phyloP scores from a whole-genome alignment of 345 rosid species.

The Eucalyptus marginata region DNA sequence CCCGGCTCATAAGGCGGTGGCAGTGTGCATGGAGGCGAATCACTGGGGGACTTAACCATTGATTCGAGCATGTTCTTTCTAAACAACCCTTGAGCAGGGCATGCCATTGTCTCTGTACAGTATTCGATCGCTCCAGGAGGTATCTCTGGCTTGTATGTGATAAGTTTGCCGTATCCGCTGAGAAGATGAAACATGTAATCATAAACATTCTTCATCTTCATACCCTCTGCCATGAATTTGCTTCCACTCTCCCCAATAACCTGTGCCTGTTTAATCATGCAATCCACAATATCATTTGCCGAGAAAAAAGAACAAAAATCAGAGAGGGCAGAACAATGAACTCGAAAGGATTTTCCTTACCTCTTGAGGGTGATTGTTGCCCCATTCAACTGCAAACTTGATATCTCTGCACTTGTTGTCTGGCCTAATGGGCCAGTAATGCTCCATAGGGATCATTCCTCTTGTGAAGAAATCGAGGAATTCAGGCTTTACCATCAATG shows the following conservation, averaged over 20 bases:
- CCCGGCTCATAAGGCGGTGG: constrained; percentile 19
- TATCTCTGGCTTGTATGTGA: constrained; percentile 17
- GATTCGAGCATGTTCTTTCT: constrained; percentile 28
- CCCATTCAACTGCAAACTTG: constrained; percentile 45
- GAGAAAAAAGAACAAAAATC: background rate
- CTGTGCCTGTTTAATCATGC: constrained; percentile 8
- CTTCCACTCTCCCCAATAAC: constrained; percentile 23
- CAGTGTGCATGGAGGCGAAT: constrained; percentile 16
- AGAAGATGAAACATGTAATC: constrained; percentile 40
- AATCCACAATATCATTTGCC: background rate
- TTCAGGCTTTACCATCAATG: constrained; percentile 17
- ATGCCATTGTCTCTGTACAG: constrained; percentile 37
- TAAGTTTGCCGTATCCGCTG: constrained; percentile 25
- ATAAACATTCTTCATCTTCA: constrained; percentile 30
- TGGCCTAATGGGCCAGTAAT: constrained; percentile 39
- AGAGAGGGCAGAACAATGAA: background rate
- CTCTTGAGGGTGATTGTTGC: constrained; percentile 21
- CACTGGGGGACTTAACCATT: constrained; percentile 20
- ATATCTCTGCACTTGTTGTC: constrained; percentile 17
- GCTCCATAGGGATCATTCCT: constrained; percentile 29
- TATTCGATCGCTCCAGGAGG: constrained; percentile 25
- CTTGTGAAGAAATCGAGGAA: constrained; percentile 30
- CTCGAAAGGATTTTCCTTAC: background rate
- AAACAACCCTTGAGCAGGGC: constrained; percentile 4
- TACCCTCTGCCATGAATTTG: constrained; percentile 10